These are phyloP conservation scores for Nitzschia putrida DNA, from an alignment of 108 stramenopile species.

Conservation along the genomic window DNA sequence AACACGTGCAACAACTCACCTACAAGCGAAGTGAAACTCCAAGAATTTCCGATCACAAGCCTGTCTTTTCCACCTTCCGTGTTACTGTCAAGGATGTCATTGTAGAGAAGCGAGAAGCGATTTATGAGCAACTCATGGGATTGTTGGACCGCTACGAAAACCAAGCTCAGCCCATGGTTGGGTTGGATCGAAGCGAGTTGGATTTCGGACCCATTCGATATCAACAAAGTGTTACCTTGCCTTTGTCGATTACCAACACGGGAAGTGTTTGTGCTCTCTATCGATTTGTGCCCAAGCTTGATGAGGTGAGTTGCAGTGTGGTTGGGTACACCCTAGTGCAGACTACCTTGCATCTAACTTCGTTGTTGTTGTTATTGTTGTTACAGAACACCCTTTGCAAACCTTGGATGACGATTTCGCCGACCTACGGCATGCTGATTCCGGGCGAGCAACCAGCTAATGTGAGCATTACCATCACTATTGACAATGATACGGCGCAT, in stretches of 20 bases:
- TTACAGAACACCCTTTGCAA: slow-evolving; percentile 73
- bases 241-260: slow-evolving; percentile 82
- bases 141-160: slow-evolving; percentile 85
- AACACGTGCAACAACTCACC: slow-evolving; percentile 77
- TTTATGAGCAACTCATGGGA: slow-evolving; percentile 81
- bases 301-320: slow-evolving; percentile 66
- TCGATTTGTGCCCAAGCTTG: slow-evolving; percentile 91
- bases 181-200: slow-evolving; percentile 69
- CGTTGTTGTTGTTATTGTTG: slow-evolving; percentile 8
- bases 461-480: slow-evolving; percentile 74
- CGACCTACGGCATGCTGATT: slow-evolving; percentile 91
- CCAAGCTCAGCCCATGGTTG: slow-evolving; percentile 81
- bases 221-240: slow-evolving; percentile 61
- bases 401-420: slow-evolving; percentile 87
- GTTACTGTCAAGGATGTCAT: slow-evolving; percentile 85
- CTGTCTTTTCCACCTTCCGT: slow-evolving; percentile 87
- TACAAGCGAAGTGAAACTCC: slow-evolving; percentile 84
- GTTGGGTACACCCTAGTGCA: not conserved
- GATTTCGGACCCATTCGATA: slow-evolving; percentile 83
- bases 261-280: slow-evolving; percentile 87
- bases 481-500: slow-evolving; percentile 82
- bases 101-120: slow-evolving; percentile 58
- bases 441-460: slow-evolving; percentile 77
- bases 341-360: not conserved
- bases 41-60: slow-evolving; percentile 96